phyloP scores from a whole-genome alignment of 2,329 filamentous ascomycete genomes.

The Aspergillus sp. region DNA sequence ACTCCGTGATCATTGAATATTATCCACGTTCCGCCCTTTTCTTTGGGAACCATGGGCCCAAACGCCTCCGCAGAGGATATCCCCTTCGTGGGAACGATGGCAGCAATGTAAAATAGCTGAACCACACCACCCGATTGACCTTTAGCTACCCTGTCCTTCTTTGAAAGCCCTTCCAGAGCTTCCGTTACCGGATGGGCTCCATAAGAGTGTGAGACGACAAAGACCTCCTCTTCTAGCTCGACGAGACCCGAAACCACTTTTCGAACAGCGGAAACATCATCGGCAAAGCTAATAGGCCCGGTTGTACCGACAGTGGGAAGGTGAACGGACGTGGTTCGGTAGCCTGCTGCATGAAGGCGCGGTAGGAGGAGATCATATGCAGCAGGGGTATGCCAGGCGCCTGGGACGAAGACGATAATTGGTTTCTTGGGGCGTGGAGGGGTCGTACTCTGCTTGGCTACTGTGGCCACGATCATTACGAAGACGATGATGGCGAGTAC shows the following conservation, averaged over 20 bases:
- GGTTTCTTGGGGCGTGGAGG: not conserved
- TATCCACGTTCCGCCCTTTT: not conserved
- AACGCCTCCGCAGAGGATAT: not conserved
- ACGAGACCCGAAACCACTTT: not conserved
- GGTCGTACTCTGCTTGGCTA: not conserved
- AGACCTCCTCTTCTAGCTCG: not conserved
- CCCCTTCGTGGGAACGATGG: not conserved
- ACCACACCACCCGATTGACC: not conserved
- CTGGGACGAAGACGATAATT: conserved; percentile 6
- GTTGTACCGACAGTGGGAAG: not conserved
- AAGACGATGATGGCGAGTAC: too few species aligned
- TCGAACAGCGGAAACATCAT: not conserved
- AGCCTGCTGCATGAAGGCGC: not conserved
- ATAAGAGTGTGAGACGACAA: conserved; percentile 1
- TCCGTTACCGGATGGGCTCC: not conserved
- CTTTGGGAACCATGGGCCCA: not conserved
- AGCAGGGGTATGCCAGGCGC: conserved; percentile 2
- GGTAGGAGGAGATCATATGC: not conserved
- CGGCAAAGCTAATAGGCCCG: not conserved
- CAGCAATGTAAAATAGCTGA: not conserved
- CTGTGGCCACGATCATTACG: too few species aligned
- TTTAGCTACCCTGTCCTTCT: not conserved
- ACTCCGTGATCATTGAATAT: not conserved
- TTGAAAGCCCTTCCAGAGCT: not conserved
- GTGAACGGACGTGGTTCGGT: not conserved